Evolutionary conservation across 352 stramenopile species (phyloP), one percentile per base, ranked within the genome.

Genomic region (Globisporangium yorkense): DNA sequence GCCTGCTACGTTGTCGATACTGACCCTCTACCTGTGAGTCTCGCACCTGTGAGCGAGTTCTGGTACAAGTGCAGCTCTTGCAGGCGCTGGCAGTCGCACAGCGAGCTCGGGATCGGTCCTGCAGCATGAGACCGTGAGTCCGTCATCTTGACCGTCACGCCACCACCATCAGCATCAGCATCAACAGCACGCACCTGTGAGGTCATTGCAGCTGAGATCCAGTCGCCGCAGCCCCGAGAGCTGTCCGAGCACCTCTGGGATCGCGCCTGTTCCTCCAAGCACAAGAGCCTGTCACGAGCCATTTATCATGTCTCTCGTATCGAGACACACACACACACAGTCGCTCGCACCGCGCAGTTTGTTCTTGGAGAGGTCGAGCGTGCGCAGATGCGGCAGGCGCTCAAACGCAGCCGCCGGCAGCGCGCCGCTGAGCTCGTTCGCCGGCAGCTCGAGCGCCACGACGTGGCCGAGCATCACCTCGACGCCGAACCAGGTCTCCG

Each of bases 351-450:
- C 80, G 45, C 70, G 67, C 37, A 94, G 72, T 37, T 77, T 69
- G 63, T 95, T 95, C 68, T 89, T 89, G 59, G 83, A 91, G 53
- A 95, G 62, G 59, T 95, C 77, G 2, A 95, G 75, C 44, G 86
- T 72, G 40, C 76, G 74, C 49, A 95, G 67, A 35, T 88, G 71
- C 46, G 74, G 67, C n/a, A 95, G 65, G n/a, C 61, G 67, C 48
- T 73, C 71, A 20, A 95, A 66, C 7, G 69, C 57, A 15, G 67
- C 55, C 8, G 8, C 3, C 4, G 75, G 74, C 16, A 84, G 48
- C 33, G 39, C 43, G 21, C 72, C 73, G 21, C 65, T 66, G 29
- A 92, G 69, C 51, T 88, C 70, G 60, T 91, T 92, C 16, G 80
- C 79, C 2, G 80, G 77, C 35, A 93, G 62, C 56, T 88, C 78